Conservation (phyloP, 2,329 filamentous ascomycete genomes). For the Stagonosporopsis vannaccii region DNA sequence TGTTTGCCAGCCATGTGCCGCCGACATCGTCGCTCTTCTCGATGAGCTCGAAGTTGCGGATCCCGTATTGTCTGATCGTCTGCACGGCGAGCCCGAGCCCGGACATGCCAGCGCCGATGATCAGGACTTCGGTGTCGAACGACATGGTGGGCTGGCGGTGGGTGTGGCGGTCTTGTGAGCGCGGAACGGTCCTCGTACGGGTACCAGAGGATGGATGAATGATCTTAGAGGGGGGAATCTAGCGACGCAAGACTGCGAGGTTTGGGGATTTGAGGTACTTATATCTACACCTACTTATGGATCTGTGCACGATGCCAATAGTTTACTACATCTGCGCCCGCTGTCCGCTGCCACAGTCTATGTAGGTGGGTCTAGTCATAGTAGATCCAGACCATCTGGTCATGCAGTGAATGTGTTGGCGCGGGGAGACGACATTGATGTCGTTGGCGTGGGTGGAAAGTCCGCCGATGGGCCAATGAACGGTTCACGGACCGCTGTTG, state of each 20-base stretch:
- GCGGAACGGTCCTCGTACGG: background rate
- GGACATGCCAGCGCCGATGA: conserved; percentile 60
- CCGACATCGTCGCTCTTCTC: conserved; percentile 53
- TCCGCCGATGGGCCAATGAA: conserved; percentile 10
- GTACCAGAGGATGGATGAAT: background rate
- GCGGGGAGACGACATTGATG: conserved; percentile 5
- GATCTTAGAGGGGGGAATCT: background rate
- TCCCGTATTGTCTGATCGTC: conserved; percentile 51
- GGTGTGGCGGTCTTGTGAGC: background rate
- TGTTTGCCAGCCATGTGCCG: conserved; percentile 45
- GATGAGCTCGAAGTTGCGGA: conserved; percentile 53
- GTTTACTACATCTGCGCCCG: background rate
- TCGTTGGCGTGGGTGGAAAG: background rate
- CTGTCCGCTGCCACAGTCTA: background rate
- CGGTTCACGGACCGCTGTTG: background rate
- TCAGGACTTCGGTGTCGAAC: conserved; percentile 56
- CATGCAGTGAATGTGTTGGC: background rate
- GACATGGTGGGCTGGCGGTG: conserved; percentile 30
- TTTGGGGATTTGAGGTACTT: background rate
- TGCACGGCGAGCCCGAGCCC: conserved; percentile 58
- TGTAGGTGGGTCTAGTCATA: background rate
- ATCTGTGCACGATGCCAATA: background rate
- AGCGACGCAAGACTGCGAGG: background rate
- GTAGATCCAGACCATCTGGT: background rate
- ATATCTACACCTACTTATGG: background rate